Evolutionary conservation across 164 flowering plant species (phyloP).

Genomic region (Aristolochia californica): DNA sequence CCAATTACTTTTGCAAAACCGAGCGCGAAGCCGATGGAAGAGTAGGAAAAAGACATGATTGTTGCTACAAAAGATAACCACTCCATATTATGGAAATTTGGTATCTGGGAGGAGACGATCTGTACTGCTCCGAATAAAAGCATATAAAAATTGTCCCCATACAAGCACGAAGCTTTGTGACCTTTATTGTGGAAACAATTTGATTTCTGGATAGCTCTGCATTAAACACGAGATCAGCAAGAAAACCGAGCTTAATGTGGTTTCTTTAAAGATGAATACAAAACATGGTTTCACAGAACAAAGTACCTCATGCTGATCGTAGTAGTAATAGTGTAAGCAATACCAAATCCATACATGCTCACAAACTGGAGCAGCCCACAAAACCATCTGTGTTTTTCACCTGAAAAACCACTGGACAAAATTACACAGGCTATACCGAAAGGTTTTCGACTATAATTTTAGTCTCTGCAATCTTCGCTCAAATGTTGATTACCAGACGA

Average conservation of each 20-base stretch:
- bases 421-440: slow-evolving; percentile 2
- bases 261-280: neutral
- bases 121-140: slow-evolving; percentile 58
- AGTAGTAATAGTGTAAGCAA: slow-evolving; percentile 33
- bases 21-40: slow-evolving; percentile 37
- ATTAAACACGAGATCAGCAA: too few species aligned
- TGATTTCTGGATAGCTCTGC: slow-evolving; percentile 64
- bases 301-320: slow-evolving; percentile 28
- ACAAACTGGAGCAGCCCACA: slow-evolving; percentile 39
- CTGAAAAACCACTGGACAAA: slow-evolving; percentile 13
- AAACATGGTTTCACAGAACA: neutral
- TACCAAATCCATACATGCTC: slow-evolving; percentile 28
- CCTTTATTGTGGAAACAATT: slow-evolving; percentile 68
- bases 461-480: too few species aligned
- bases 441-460: too few species aligned
- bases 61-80: slow-evolving; percentile 73
- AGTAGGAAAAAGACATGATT: slow-evolving; percentile 60
- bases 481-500: neutral
- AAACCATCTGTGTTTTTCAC: slow-evolving; percentile 19
- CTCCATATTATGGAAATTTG: slow-evolving; percentile 51
- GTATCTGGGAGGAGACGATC: slow-evolving; percentile 57
- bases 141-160: slow-evolving; percentile 38
- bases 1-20: slow-evolving; percentile 52
- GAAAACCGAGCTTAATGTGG: too few species aligned
- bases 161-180: slow-evolving; percentile 42